These are phyloP conservation scores for Ceratocystis cubensis DNA, from an alignment of 2,329 filamentous ascomycete genomes.

Conservation along the genomic window DNA sequence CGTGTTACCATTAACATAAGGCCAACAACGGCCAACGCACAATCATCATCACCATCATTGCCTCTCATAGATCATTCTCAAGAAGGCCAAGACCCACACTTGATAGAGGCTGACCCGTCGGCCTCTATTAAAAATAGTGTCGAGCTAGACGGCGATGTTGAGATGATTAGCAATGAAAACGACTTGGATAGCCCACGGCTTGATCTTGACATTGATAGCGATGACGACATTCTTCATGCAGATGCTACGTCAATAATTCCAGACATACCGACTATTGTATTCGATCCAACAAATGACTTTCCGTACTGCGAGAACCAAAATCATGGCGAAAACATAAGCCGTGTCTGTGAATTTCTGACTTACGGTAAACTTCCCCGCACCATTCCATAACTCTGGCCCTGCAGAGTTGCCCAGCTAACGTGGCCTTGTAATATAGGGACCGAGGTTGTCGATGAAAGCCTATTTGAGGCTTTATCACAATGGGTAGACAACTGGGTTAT, in stretches of 20 bases:
- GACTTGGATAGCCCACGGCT: conserved; percentile 26
- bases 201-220: conserved; percentile 1
- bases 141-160: conserved; percentile 22
- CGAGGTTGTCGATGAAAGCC: conserved; percentile 31
- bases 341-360: conserved; percentile 31
- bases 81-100: neutral
- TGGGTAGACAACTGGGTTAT: conserved; percentile 42
- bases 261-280: conserved; percentile 22
- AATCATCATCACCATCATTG: neutral
- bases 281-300: conserved; percentile 36
- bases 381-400: conserved; percentile 23
- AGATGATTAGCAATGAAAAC: conserved; percentile 23
- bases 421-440: conserved; percentile 29
- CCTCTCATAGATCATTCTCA: neutral
- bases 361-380: conserved; percentile 25
- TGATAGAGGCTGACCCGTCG: neutral
- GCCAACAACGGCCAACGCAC: neutral
- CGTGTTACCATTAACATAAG: conserved; percentile 12
- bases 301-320: conserved; percentile 33
- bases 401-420: neutral
- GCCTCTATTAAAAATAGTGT: conserved; percentile 6
- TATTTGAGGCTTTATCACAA: conserved; percentile 33
- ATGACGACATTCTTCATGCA: conserved; percentile 1
- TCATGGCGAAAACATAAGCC: conserved; percentile 27
- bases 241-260: conserved; percentile 22